phyloP scores from a whole-genome alignment of 805 yeast species.

The Myxozyma lipomycoides region DNA sequence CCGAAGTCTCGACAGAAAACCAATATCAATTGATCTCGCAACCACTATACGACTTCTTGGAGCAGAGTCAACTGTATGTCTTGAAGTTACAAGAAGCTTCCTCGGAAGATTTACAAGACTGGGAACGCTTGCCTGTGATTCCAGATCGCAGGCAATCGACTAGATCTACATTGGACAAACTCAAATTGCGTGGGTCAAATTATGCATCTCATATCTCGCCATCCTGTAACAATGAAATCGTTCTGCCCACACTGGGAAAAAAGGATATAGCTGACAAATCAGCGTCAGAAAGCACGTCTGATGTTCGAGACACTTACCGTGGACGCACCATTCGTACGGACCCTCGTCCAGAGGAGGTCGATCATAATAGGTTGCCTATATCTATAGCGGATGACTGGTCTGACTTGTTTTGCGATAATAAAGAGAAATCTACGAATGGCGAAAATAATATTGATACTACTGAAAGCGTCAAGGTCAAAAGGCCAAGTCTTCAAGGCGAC shows the following conservation, averaged over 20 bases:
- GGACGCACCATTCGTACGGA: not conserved
- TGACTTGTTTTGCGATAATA: slow-evolving; percentile 18
- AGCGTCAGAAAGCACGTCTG: not conserved
- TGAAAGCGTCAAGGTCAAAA: not conserved
- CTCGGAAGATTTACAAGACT: not conserved
- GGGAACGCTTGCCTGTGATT: slow-evolving; percentile 3
- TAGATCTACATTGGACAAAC: not conserved
- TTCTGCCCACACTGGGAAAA: not conserved
- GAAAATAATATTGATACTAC: not conserved
- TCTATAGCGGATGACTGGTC: slow-evolving; percentile 22
- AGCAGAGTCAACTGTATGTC: not conserved
- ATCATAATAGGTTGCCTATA: not conserved
- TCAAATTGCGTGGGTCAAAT: slow-evolving; percentile 10
- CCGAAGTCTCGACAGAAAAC: not conserved
- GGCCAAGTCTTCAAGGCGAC: slow-evolving; percentile 14
- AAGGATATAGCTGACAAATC: not conserved
- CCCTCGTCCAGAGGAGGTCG: not conserved
- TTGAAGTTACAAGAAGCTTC: not conserved
- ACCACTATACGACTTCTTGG: slow-evolving; percentile 14
- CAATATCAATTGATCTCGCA: not conserved
- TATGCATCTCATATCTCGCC: slow-evolving; percentile 12
- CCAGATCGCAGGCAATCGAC: slow-evolving; percentile 5
- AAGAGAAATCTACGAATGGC: not conserved
- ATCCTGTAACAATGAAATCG: slow-evolving; percentile 4
- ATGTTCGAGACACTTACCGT: not conserved